Base-by-base conservation (phyloP, 106 monocot species). In the Allium fistulosum region DNA sequence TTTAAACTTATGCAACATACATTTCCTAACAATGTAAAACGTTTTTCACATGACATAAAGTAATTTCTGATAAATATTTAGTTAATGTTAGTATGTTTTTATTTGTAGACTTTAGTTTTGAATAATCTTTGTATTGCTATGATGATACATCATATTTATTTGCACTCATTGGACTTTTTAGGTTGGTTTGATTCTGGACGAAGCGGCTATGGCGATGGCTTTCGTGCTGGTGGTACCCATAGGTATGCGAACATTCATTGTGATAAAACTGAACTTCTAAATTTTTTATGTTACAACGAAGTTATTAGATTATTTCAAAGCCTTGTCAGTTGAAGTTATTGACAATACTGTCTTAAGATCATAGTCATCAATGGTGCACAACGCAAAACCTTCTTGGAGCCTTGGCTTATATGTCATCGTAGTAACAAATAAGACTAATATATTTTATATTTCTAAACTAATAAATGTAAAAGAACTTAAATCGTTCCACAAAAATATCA, bases 181-280 rank as follows among this genome's bases (percentile, higher is more conserved):
- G 85, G 81, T 66, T 85, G 81, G 88, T 65, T 68, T 61, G 92
- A 88, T 65, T 68, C 78, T 13, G 85, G 92, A 61, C 84, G 76
- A 74, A 77, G 77, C 61, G 84, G 70, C 27, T 75, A 67, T 61
- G 72, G 52, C 11, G 67, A 65, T 67, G 87, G 67, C 53, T n/a
- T 57, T 56, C 53, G 57, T 57, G 28, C 15, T 56, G 68, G 68
- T 9, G 57, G 45, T 57, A 11, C 13, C 7, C 68, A 57, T 10
- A 69, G 68, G 68, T 69, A 56, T 45, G 10, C 52, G 10, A 67
- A 8, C 55, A 45, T 53, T 50, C 46, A 11, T 51, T 26, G 12
- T 52, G 17, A 27, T 67, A 53, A 12, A 16, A 26, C 53, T 67
- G 28, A 53, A 16, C 17, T 49, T n/a, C 47, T 11, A 47, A 37